A percentile compares a stretch with the other conserved stretches of the same genome.
Conservation (phyloP, 2,329 filamentous ascomycete genomes). For the Ceratocystis huliohia region DNA sequence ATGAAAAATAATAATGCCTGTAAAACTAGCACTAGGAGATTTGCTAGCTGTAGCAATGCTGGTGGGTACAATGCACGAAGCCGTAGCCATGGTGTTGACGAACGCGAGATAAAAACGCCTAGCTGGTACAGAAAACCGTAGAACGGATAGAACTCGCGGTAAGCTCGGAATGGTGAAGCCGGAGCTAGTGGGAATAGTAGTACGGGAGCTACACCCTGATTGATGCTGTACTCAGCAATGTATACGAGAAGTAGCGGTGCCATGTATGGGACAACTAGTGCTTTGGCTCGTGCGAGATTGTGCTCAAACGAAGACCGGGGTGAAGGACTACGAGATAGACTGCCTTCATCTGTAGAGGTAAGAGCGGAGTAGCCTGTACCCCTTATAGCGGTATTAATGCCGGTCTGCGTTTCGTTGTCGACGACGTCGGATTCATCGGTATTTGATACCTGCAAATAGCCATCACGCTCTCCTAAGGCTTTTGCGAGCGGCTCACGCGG, state of each 20-base stretch:
- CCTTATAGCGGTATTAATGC: constrained; percentile 30
- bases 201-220: constrained; percentile 84
- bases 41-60: constrained; percentile 67
- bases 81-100: constrained; percentile 75
- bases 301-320: background rate
- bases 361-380: constrained; percentile 25
- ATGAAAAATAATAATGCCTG: constrained; percentile 74
- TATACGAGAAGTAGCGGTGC: constrained; percentile 84
- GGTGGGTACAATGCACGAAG: constrained; percentile 72
- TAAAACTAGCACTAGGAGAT: constrained; percentile 57
- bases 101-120: constrained; percentile 88
- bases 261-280: constrained; percentile 72
- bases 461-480: constrained; percentile 35
- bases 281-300: constrained; percentile 52
- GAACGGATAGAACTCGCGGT: constrained; percentile 82
- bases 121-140: constrained; percentile 92
- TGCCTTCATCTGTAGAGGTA: constrained; percentile 20
- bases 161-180: constrained; percentile 64
- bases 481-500: constrained; percentile 53
- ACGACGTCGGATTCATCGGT: constrained; percentile 37
- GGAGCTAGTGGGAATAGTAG: constrained; percentile 65
- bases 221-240: constrained; percentile 88
- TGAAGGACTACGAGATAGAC: background rate
- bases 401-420: constrained; percentile 28
- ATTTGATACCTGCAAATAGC: constrained; percentile 26